These are phyloP conservation scores for Ophidiomyces ophidiicola DNA, from an alignment of 2,329 filamentous ascomycete species.

Conservation along the genomic window DNA sequence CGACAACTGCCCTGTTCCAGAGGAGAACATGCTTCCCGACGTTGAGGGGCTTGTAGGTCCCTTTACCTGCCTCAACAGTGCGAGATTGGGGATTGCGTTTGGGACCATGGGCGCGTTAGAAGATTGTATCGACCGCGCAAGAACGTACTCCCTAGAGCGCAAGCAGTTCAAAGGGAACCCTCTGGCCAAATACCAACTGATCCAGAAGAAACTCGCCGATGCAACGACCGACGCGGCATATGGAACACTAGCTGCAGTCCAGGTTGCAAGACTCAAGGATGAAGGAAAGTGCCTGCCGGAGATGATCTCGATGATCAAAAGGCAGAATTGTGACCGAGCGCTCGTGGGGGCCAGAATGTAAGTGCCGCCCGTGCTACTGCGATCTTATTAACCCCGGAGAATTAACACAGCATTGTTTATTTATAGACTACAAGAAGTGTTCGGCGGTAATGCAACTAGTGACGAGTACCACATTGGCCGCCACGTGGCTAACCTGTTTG, in stretches of 20 bases:
- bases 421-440: conserved; percentile 71
- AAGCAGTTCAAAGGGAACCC: conserved; percentile 96
- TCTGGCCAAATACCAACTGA: conserved; percentile 85
- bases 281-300: conserved; percentile 77
- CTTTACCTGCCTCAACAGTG: conserved; percentile 88
- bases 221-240: conserved; percentile 82
- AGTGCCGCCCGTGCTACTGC: conserved; percentile 21
- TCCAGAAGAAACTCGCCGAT: conserved; percentile 96
- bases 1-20: conserved; percentile 76
- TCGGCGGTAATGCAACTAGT: conserved; percentile 95
- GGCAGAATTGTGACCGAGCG: conserved; percentile 91
- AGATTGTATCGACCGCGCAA: conserved; percentile 69
- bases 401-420: conserved; percentile 1
- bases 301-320: conserved; percentile 95
- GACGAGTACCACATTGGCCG: conserved; percentile 93
- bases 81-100: conserved; percentile 84
- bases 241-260: conserved; percentile 76
- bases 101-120: conserved; percentile 89
- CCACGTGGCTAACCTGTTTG: conserved; percentile 91
- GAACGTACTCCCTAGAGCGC: conserved; percentile 79
- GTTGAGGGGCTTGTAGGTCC: conserved; percentile 79
- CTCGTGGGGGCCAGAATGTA: conserved; percentile 61
- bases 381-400: not conserved
- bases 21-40: conserved; percentile 85
- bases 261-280: conserved; percentile 88